Conservation (phyloP, 805 yeast species). For the Citeromyces nyonsensis region DNA sequence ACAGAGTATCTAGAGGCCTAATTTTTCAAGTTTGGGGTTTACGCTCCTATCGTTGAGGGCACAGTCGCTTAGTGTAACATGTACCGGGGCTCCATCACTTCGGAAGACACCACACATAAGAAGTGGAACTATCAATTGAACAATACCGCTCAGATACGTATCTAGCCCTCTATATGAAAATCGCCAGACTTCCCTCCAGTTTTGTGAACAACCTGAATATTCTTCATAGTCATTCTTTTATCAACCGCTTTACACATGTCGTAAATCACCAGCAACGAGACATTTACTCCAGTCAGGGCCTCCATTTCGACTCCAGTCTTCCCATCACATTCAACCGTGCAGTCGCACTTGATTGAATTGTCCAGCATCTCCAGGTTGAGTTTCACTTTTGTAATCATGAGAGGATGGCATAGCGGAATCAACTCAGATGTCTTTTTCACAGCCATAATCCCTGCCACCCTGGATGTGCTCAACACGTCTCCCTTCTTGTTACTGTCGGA, state of each 20-base stretch:
- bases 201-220: slow-evolving; percentile 21
- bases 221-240: slow-evolving; percentile 22
- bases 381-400: slow-evolving; percentile 21
- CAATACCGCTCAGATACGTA: too few relatives aligned
- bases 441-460: slow-evolving; percentile 37
- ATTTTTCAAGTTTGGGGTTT: too few relatives aligned
- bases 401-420: slow-evolving; percentile 36
- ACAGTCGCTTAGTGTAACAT: too few relatives aligned
- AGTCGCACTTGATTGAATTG: slow-evolving; percentile 13
- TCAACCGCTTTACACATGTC: slow-evolving; percentile 50
- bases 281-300: slow-evolving; percentile 28
- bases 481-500: slow-evolving; percentile 29
- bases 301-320: slow-evolving; percentile 48
- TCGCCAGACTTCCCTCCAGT: slow-evolving; percentile 23
- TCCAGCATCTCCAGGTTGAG: slow-evolving; percentile 9
- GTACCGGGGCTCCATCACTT: too few relatives aligned
- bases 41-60: too few relatives aligned
- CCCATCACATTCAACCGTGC: slow-evolving; percentile 28
- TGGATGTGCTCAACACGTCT: slow-evolving; percentile 29
- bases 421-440: slow-evolving; percentile 27
- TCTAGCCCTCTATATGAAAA: not conserved
- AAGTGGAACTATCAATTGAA: too few relatives aligned
- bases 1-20: too few relatives aligned
- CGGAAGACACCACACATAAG: too few relatives aligned
- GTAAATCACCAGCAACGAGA: slow-evolving; percentile 29